Evolutionary conservation across 148 eudicot species (phyloP).

Genomic region (Silene uniflora): DNA sequence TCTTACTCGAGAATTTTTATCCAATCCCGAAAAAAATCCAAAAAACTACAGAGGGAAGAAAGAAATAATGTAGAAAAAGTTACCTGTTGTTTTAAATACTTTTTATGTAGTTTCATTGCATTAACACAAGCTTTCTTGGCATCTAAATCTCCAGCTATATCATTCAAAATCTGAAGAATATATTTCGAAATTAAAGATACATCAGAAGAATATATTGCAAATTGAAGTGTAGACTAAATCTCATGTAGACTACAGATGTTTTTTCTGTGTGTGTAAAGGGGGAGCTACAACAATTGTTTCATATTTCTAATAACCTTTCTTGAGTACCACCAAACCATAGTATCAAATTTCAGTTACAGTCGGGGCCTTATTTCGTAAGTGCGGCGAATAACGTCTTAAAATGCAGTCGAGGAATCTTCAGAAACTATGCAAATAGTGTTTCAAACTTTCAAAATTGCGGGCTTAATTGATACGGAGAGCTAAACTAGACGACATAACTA

Average conservation of each 20-base stretch:
- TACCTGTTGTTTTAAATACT: constrained; percentile 82
- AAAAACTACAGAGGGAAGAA: neutral
- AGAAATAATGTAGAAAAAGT: constrained; percentile 6
- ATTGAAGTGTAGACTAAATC: neutral
- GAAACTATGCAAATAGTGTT: too few relatives aligned
- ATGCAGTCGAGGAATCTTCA: neutral
- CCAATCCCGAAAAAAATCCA: too few relatives aligned
- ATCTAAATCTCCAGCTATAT: constrained; percentile 76
- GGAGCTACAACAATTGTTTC: too few relatives aligned
- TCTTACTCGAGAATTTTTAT: too few relatives aligned
- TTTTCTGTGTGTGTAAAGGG: too few relatives aligned
- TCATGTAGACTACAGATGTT: too few relatives aligned
- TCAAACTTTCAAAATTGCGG: neutral
- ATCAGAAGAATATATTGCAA: neutral
- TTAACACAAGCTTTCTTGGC: constrained; percentile 88
- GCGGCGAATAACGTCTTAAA: neutral
- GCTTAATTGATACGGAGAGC: neutral
- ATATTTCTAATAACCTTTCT: too few relatives aligned
- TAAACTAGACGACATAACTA: neutral
- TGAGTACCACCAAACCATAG: too few relatives aligned
- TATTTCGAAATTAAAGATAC: neutral
- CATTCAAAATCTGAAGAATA: constrained; percentile 75
- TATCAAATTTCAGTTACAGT: neutral
- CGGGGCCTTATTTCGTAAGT: too few relatives aligned
- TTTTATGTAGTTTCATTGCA: constrained; percentile 96